A percentile compares a stretch with the other conserved stretches of the same genome.
Evolutionary conservation across 805 yeast species (phyloP).

Genomic region (Candida xiaguanensis): DNA sequence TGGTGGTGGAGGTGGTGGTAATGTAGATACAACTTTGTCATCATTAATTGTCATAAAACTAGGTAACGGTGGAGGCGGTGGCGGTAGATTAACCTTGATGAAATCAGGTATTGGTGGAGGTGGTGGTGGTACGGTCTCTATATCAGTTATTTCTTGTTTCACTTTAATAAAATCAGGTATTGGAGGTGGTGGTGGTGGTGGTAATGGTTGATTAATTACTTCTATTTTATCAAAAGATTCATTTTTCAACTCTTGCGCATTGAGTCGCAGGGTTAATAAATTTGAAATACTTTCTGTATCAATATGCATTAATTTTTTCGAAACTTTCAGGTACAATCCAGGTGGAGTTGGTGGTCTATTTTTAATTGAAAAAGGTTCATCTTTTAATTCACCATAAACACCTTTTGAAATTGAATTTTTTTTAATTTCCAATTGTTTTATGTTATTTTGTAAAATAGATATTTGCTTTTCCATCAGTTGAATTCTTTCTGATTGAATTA

Average conservation of each 20-base stretch:
- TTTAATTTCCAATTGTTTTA: constrained; percentile 19
- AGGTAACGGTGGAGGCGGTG: constrained; percentile 12
- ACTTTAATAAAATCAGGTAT: constrained; percentile 11
- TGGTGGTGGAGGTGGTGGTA: constrained; percentile 4
- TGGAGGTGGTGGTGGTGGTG: constrained; percentile 13
- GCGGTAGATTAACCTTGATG: too few species aligned
- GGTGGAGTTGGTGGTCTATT: constrained; percentile 14
- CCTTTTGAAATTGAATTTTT: constrained; percentile 6
- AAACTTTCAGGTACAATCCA: constrained; percentile 2
- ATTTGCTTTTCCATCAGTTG: constrained; percentile 24
- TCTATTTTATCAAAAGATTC: too few species aligned
- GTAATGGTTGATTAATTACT: too few species aligned
- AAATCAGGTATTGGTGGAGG: constrained; percentile 17
- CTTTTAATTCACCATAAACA: constrained; percentile 4
- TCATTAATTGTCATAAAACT: constrained; percentile 6
- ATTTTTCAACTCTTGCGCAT: background rate
- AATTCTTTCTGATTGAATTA: constrained; percentile 18
- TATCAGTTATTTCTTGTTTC: too few species aligned
- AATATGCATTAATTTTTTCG: background rate
- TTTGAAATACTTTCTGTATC: background rate
- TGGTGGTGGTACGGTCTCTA: too few species aligned
- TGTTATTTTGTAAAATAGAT: constrained; percentile 19
- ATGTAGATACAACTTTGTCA: too few species aligned
- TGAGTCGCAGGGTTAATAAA: background rate
- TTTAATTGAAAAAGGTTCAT: constrained; percentile 1